Evolutionary conservation across 2,329 filamentous ascomycete genomes (phyloP), one percentile per base, ranked within the genome.

Genomic region (Monosporascus sp.): DNA sequence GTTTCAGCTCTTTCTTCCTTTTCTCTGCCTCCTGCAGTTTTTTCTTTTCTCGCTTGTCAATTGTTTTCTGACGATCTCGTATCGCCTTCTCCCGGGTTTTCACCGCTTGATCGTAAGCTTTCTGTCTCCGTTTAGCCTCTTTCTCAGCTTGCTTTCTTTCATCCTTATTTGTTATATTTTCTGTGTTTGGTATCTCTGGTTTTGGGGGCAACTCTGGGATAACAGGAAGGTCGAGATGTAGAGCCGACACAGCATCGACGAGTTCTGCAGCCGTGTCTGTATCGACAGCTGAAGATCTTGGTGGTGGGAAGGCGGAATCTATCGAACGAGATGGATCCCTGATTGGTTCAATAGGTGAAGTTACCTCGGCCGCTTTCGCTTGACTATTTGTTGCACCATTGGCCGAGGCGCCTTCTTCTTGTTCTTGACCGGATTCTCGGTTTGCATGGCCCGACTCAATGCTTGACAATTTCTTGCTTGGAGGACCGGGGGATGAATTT

Each of bases 141-240:
- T 86, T 88, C 61, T 90, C 84, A 1, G 85, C 86, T 41, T 84
- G 77, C 61, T 88, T 90, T 8, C 83, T 81, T 27, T 82, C 75
- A 7, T 83, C 80, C 62, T 86, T 86, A 68, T 90, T 84, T 2
- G 78, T 72, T 64, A 83, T 85, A 47, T 76, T 71, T 45, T 76
- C 73, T 1, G 85, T 67, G 59, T 91, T 79, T 2, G 86, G 79
- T 2, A 75, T 70, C 2, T 74, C 64, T 2, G 84, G 84, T 49
- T 80, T 75, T 5, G 72, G 58, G 1, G 87, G 87, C 3, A 79
- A 62, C 8, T 76, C 69, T 2, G 78, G 76, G 36, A 81, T 71
- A 0, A 72, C 62, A 2, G 73, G 73, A 4, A 79, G 69, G 41
- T 68, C 65, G 17, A 68, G 56, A 20, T 57, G 46, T 50, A 68